Percentiles rank a stretch among this genome's conserved stretches.
Evolutionary conservation across 148 eudicot species (phyloP).

Genomic region (Polygonum aviculare): DNA sequence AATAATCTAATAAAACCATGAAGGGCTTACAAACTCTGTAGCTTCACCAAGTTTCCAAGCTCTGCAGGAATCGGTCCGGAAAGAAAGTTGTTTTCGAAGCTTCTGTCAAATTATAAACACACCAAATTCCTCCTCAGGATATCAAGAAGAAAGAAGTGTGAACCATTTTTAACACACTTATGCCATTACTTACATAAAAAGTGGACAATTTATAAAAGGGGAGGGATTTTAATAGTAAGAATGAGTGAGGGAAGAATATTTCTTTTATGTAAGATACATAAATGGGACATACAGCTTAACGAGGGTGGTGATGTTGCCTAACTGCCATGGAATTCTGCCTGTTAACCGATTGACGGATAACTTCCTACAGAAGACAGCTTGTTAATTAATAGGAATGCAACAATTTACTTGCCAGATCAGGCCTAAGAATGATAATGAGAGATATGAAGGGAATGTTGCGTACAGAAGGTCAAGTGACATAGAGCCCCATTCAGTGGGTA

Average conservation of each 20-base stretch:
- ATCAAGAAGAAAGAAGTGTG: too few species aligned
- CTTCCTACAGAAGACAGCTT: slow-evolving; percentile 14
- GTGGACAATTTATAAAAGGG: too few species aligned
- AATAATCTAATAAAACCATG: not conserved
- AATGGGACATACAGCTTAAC: not conserved
- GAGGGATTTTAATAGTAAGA: too few species aligned
- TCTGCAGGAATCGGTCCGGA: slow-evolving; percentile 29
- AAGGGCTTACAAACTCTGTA: slow-evolving; percentile 20
- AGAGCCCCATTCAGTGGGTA: slow-evolving; percentile 30
- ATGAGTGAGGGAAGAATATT: too few species aligned
- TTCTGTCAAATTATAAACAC: slow-evolving; percentile 12
- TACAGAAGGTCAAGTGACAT: slow-evolving; percentile 25
- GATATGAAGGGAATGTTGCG: slow-evolving; percentile 6
- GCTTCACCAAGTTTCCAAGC: slow-evolving; percentile 23
- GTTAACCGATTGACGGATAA: slow-evolving; percentile 18
- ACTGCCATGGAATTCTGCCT: too few species aligned
- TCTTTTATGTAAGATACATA: too few species aligned
- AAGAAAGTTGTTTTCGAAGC: slow-evolving; percentile 31
- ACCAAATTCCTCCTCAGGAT: not conserved
- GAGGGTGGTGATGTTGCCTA: slow-evolving; percentile 15
- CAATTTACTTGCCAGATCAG: not conserved
- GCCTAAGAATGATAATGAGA: not conserved
- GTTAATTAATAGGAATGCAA: not conserved
- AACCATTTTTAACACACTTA: too few species aligned
- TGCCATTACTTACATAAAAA: too few species aligned